Percentiles rank a stretch among this genome's conserved stretches.
Evolutionary conservation across 192 early-diverging fungal species (phyloP).

Genomic region (Rhizoclosmatium sp.): DNA sequence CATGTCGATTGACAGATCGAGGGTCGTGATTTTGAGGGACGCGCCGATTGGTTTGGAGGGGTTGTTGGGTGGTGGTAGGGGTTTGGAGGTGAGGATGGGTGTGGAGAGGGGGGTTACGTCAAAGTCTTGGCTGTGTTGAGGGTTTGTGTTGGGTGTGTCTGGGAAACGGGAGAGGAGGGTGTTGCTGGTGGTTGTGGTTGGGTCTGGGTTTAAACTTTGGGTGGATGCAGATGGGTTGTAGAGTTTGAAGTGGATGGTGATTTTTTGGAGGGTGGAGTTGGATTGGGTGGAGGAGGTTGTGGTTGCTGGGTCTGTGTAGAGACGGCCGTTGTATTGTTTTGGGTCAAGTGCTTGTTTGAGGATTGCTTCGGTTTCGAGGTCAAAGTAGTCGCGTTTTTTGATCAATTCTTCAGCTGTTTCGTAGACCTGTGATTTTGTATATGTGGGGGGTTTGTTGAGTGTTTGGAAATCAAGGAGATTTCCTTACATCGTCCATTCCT

Average conservation of each 20-base stretch:
- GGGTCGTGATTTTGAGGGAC: conserved; percentile 41
- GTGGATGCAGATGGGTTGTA: background rate
- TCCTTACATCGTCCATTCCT: conserved; percentile 53
- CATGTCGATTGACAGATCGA: conserved; percentile 51
- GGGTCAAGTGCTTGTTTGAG: conserved; percentile 46
- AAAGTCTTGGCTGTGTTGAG: background rate
- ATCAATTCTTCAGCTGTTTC: conserved; percentile 45
- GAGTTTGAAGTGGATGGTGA: conserved; percentile 14
- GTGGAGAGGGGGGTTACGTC: background rate
- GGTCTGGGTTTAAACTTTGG: background rate
- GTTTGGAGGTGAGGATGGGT: background rate
- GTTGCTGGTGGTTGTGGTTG: background rate
- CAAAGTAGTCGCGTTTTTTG: conserved; percentile 35
- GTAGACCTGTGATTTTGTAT: conserved; percentile 42
- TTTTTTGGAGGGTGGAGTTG: background rate
- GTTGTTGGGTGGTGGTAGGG: background rate
- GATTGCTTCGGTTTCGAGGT: conserved; percentile 47
- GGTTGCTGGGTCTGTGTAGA: conserved; percentile 7
- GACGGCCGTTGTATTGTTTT: conserved; percentile 25
- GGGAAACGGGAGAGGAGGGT: background rate
- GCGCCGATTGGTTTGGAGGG: background rate
- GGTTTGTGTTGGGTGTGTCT: background rate
- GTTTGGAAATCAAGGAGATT: background rate
- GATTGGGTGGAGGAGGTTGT: background rate
- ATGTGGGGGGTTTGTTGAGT: background rate